A percentile compares a stretch with the other conserved stretches of the same genome.
Evolutionary conservation across 2,329 filamentous ascomycete species (phyloP).

Genomic region (Pseudogymnoascus destructans): DNA sequence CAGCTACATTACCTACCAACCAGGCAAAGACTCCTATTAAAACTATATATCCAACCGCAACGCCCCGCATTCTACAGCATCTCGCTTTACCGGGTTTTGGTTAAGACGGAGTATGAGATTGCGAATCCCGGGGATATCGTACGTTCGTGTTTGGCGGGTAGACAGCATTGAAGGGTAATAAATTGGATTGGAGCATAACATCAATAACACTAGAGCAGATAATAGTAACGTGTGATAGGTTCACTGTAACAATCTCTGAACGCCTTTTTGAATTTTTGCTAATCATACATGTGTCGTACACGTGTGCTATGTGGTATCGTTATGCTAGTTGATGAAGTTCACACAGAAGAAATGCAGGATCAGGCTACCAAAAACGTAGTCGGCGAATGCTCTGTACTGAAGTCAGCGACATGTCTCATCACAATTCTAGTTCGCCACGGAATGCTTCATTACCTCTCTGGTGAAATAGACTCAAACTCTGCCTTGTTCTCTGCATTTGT

Average conservation of each 20-base stretch:
- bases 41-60: background rate
- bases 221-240: background rate
- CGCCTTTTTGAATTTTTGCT: conserved; percentile 11
- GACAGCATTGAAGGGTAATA: background rate
- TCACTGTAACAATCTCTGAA: conserved; percentile 6
- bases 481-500: conserved; percentile 70
- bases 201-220: background rate
- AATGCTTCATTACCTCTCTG: conserved; percentile 51
- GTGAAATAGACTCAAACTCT: conserved; percentile 64
- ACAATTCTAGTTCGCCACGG: background rate
- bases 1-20: background rate
- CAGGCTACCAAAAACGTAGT: conserved; percentile 88
- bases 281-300: conserved; percentile 9
- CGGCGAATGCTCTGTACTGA: conserved; percentile 68
- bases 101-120: background rate
- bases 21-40: background rate
- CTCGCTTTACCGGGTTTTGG: background rate
- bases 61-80: background rate
- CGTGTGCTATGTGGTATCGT: conserved; percentile 10
- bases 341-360: conserved; percentile 98
- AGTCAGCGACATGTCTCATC: conserved; percentile 13
- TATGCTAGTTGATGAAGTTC: conserved; percentile 89
- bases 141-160: background rate
- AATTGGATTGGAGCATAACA: background rate
- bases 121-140: no score